Conservation (phyloP, 2,329 filamentous ascomycete species). For the Trichoderma simmonsii region DNA sequence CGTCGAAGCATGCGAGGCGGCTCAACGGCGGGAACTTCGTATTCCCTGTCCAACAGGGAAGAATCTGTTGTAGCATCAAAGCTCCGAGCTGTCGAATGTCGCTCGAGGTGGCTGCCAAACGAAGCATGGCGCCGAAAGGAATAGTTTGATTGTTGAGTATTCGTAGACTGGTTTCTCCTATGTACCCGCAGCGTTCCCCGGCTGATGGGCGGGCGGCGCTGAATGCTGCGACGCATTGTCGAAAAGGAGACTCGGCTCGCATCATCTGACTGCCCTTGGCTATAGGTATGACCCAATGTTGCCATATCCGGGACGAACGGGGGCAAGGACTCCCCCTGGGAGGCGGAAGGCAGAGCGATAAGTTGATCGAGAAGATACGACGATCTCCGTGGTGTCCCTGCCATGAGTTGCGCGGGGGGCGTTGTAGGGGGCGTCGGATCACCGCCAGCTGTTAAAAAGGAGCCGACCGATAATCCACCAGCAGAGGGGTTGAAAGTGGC, state of each 20-base stretch:
- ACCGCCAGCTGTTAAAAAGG: slow-evolving; percentile 46
- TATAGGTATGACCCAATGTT: slow-evolving; percentile 34
- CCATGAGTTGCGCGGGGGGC: slow-evolving; percentile 46
- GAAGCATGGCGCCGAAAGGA: slow-evolving; percentile 58
- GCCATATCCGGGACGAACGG: slow-evolving; percentile 48
- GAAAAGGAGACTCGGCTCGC: slow-evolving; percentile 32
- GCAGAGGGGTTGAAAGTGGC: slow-evolving; percentile 44
- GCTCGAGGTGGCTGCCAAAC: slow-evolving; percentile 53
- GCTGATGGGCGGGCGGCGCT: slow-evolving; percentile 29
- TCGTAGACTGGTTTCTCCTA: slow-evolving; percentile 45
- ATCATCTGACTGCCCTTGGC: slow-evolving; percentile 33
- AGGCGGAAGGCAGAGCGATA: slow-evolving; percentile 35
- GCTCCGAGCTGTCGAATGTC: slow-evolving; percentile 52
- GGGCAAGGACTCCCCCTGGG: slow-evolving; percentile 43
- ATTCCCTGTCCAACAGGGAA: slow-evolving; percentile 47
- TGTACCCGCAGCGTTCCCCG: slow-evolving; percentile 37
- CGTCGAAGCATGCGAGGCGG: slow-evolving; percentile 65
- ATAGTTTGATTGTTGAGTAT: slow-evolving; percentile 47
- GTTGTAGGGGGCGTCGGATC: slow-evolving; percentile 62
- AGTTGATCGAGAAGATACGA: slow-evolving; percentile 54
- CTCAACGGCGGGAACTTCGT: slow-evolving; percentile 39
- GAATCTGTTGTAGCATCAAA: slow-evolving; percentile 60
- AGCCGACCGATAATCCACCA: slow-evolving; percentile 50
- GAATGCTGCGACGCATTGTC: slow-evolving; percentile 25
- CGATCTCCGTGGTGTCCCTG: slow-evolving; percentile 50